Evolutionary conservation across 805 yeast genomes (phyloP), one percentile per base, ranked within the genome.

Genomic region (Alloascoidea hylecoeti): DNA sequence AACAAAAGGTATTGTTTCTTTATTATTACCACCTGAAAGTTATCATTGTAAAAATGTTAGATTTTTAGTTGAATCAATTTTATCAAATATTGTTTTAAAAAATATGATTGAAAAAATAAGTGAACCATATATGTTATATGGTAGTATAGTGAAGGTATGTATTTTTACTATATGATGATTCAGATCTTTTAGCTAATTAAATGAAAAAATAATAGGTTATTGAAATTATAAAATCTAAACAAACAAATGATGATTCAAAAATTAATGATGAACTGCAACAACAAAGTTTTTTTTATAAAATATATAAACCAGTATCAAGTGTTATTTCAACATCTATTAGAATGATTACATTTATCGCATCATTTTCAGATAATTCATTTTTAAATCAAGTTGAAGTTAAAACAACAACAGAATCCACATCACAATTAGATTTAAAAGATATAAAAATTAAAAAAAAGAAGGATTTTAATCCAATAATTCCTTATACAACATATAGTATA

Each of bases 71-170:
- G 45, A 58, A 3, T 50, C 65, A 1, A 40, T 72, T 3, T 33
- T 70, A 12, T 56, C 61, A 16, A 74, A 69, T 35, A 44, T 70
- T 34, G 55, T 65, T 0, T 39, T 72, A 33, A 51, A 51, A 33
- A 68, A 61, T 40, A 44, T 62, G 1, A 48, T 68, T 3, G 66
- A 62, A 4, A 68, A 67, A 44, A 41, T 71, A 13, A 55, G 66
- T 5, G 72, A 71, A 39, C 71, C 71, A n/a, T 72, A 68, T 53
- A 62, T 67, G 50, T 44, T 72, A 2, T 66, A 73, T 60, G 70
- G 64, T 18, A 50, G 71, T 3, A 45, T 65, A 4, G 39, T 44
- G 18, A 55, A 51, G 42, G 44, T 45, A 32, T 32, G 34, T n/a
- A n/a, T 6, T 19, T 19, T 13, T 19, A 19, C 28, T 19, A 19